Percentiles rank a stretch among this genome's conserved stretches.
Evolutionary conservation across 78 protist genomes (phyloP).

Genomic region (Dictyostelium brefeldianum): DNA sequence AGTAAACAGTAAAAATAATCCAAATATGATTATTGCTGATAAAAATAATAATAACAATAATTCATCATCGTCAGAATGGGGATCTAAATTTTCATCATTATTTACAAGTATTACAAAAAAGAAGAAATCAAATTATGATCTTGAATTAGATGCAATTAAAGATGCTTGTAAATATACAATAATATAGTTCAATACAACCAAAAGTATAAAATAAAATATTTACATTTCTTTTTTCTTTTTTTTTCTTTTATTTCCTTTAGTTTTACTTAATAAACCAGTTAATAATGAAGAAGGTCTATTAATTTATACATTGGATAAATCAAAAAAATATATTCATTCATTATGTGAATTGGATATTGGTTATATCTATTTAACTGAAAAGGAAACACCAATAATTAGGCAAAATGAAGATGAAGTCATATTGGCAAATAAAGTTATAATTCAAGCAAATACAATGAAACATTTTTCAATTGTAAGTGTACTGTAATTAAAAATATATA

Average conservation of each 20-base stretch:
- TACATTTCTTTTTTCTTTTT: not conserved
- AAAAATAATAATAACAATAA: not conserved
- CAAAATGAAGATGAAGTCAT: slow-evolving; percentile 75
- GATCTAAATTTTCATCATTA: slow-evolving; percentile 43
- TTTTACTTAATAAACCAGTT: slow-evolving; percentile 58
- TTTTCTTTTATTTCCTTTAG: not conserved
- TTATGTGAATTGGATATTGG: slow-evolving; percentile 63
- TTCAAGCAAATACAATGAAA: slow-evolving; percentile 71
- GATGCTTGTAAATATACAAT: slow-evolving; percentile 38
- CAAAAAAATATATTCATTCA: slow-evolving; percentile 74
- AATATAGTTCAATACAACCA: too few relatives aligned
- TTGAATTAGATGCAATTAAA: slow-evolving; percentile 66
- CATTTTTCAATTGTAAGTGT: slow-evolving; percentile 54
- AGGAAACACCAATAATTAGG: slow-evolving; percentile 51
- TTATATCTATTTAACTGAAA: slow-evolving; percentile 58
- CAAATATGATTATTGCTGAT: not conserved
- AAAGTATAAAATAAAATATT: not conserved
- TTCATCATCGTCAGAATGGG: slow-evolving; percentile 39
- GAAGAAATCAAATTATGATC: slow-evolving; percentile 68
- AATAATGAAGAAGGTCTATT: slow-evolving; percentile 70
- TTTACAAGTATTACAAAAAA: slow-evolving; percentile 46
- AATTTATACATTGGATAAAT: slow-evolving; percentile 46
- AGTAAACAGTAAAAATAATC: not conserved
- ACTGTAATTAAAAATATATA: too few relatives aligned
- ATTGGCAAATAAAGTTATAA: slow-evolving; percentile 63